Evolutionary conservation across 1,284 basidiomycete species (phyloP).

Genomic region (Fomitopsis schrenkii): DNA sequence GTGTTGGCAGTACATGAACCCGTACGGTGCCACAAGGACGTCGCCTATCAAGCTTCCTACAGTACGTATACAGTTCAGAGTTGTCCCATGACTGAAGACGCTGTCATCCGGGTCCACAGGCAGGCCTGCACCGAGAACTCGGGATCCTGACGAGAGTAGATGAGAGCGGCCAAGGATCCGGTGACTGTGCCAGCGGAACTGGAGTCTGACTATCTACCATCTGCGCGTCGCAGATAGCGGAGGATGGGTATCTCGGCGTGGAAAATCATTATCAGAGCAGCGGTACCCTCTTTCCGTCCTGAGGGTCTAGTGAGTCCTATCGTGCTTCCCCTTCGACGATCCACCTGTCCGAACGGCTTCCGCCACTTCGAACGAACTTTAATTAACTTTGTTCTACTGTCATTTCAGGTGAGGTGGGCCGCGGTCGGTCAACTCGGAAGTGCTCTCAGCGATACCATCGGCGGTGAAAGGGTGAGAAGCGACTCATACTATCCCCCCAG

Average conservation of each 20-base stretch:
- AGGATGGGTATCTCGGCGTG: not conserved
- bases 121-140: not conserved
- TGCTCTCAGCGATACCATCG: not conserved
- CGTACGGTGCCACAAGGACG: not conserved
- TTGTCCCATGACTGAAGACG: not conserved
- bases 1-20: not conserved
- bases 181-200: not conserved
- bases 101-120: not conserved
- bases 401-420: not conserved
- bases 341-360: not conserved
- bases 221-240: not conserved
- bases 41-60: not conserved
- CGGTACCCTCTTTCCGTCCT: not conserved
- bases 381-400: not conserved
- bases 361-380: not conserved
- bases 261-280: not conserved
- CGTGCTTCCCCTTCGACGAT: conserved; percentile 1
- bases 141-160: not conserved
- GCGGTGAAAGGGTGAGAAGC: not conserved
- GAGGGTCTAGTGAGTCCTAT: not conserved
- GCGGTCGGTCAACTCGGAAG: not conserved
- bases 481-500: not conserved
- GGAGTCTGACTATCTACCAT: not conserved
- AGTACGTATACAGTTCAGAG: not conserved
- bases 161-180: not conserved